Evolutionary conservation across 441 rosid genomes (phyloP).

Genomic region (Viola pubescens): DNA sequence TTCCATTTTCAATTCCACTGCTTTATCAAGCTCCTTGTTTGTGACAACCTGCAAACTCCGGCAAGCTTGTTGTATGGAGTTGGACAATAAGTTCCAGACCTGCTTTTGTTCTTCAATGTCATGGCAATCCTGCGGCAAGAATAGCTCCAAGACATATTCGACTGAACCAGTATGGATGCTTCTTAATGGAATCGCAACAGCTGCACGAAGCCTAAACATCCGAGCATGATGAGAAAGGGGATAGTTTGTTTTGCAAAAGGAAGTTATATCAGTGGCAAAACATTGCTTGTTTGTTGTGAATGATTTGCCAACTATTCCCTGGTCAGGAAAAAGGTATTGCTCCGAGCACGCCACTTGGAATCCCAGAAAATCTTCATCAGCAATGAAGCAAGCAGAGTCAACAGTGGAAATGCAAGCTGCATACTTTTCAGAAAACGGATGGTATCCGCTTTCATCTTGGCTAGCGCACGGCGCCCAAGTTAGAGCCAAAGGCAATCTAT

Average conservation of each 20-base stretch:
- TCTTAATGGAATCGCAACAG: conserved; percentile 25
- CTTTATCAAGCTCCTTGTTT: conserved; percentile 32
- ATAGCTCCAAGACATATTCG: conserved; percentile 30
- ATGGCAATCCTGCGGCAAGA: conserved; percentile 23
- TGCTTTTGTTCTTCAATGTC: conserved; percentile 17
- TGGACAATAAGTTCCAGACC: conserved; percentile 12
- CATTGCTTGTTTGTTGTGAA: conserved; percentile 19
- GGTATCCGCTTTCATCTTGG: conserved; percentile 44
- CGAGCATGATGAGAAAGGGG: conserved; percentile 34
- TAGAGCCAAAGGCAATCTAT: conserved; percentile 58
- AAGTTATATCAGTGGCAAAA: conserved; percentile 16
- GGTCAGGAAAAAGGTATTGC: conserved; percentile 24
- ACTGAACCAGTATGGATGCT: conserved; percentile 19
- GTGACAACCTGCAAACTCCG: conserved; percentile 15
- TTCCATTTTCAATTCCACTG: conserved; percentile 22
- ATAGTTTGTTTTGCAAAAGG: conserved; percentile 22
- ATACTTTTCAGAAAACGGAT: conserved; percentile 44
- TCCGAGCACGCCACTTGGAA: conserved; percentile 63
- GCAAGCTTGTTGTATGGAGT: conserved; percentile 18
- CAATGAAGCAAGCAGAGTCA: conserved; percentile 51
- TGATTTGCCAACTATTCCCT: conserved; percentile 29
- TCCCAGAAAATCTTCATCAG: conserved; percentile 25
- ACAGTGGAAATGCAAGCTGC: conserved; percentile 46
- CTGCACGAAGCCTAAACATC: conserved; percentile 23
- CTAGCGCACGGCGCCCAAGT: conserved; percentile 55